A percentile compares a stretch with the other conserved stretches of the same genome.
Evolutionary conservation across 2,329 filamentous ascomycete species (phyloP).

Genomic region (Colletotrichum sp.): DNA sequence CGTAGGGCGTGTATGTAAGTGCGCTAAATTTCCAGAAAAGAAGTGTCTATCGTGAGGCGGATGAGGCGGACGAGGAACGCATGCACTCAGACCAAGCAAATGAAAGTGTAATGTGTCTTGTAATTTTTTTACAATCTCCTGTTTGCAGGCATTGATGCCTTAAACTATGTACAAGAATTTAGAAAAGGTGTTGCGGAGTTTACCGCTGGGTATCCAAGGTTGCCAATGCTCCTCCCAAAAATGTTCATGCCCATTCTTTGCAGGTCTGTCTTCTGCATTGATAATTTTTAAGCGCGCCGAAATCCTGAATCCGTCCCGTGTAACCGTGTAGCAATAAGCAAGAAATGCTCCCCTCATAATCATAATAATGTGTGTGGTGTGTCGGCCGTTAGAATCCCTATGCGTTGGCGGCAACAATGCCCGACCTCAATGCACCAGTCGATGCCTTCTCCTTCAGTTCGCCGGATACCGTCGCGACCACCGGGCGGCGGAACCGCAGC

Average conservation of each 20-base stretch:
- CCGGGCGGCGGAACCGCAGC: conserved; percentile 22
- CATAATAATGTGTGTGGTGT: background rate
- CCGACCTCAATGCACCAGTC: background rate
- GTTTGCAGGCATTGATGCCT: background rate
- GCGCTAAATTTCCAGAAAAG: too few species aligned
- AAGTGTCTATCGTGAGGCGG: too few species aligned
- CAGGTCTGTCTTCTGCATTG: background rate
- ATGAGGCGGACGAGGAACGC: background rate
- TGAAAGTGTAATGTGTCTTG: background rate
- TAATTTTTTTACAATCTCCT: background rate
- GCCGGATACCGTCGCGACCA: background rate
- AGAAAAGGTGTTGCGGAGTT: background rate
- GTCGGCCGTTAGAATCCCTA: background rate
- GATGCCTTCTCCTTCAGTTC: background rate
- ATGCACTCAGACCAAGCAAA: background rate
- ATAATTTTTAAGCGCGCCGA: background rate
- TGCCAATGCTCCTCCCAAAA: background rate
- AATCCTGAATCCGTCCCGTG: background rate
- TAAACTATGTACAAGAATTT: background rate
- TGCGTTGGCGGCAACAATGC: background rate
- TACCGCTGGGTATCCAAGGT: background rate
- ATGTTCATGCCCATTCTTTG: background rate
- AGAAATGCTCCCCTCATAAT: background rate
- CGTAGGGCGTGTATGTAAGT: background rate
- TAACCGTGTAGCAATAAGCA: too few species aligned